Evolutionary conservation across 108 stramenopile genomes (phyloP).

Genomic region (Nitzschia inconspicua): DNA sequence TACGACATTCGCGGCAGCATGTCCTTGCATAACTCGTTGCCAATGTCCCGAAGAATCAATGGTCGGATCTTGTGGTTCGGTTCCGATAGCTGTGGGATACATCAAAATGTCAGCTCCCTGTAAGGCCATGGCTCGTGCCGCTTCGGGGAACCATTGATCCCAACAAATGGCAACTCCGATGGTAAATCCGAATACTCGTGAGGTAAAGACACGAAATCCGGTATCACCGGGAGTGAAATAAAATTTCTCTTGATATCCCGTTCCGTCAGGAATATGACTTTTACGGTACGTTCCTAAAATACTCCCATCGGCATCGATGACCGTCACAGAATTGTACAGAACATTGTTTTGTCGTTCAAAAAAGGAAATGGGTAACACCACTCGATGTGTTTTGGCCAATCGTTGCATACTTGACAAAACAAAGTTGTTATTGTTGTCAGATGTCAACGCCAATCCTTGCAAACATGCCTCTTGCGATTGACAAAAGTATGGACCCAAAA

Average conservation of each 20-base stretch:
- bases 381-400: constrained; percentile 31
- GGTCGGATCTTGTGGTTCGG: constrained; percentile 58
- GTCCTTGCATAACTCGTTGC: constrained; percentile 68
- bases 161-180: constrained; percentile 84
- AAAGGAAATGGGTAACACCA: constrained; percentile 57
- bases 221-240: constrained; percentile 83
- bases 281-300: constrained; percentile 59
- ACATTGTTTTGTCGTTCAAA: constrained; percentile 42
- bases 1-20: constrained; percentile 65
- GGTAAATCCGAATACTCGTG: constrained; percentile 36
- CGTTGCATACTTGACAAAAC: constrained; percentile 25
- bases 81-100: constrained; percentile 76
- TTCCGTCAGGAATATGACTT: constrained; percentile 74
- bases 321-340: constrained; percentile 49
- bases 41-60: constrained; percentile 56
- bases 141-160: constrained; percentile 90
- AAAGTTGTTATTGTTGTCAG: constrained; percentile 24
- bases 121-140: constrained; percentile 64
- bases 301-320: constrained; percentile 70
- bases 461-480: constrained; percentile 45
- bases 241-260: constrained; percentile 85
- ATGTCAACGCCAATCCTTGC: constrained; percentile 28
- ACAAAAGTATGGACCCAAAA: constrained; percentile 56
- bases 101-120: constrained; percentile 67
- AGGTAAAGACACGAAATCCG: constrained; percentile 64